Percentiles rank a stretch among this genome's conserved stretches.
phyloP scores from a whole-genome alignment of 352 stramenopile genomes.

The Phytophthora boehmeriae region DNA sequence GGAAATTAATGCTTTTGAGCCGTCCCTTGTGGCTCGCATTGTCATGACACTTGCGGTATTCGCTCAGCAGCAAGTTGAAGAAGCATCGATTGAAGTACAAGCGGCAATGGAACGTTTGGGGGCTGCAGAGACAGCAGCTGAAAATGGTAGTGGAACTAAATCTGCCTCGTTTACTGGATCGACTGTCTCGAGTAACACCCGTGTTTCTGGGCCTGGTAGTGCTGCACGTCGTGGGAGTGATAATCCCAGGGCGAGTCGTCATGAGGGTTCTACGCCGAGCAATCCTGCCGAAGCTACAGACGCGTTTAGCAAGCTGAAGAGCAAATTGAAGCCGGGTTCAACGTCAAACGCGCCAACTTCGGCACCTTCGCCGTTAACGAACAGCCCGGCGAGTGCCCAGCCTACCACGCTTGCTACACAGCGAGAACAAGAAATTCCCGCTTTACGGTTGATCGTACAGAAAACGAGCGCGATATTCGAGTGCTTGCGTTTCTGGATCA shows the following conservation, averaged over 20 bases:
- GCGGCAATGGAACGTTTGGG: conserved; percentile 69
- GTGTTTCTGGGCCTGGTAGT: conserved; percentile 11
- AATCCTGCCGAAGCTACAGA: conserved; percentile 48
- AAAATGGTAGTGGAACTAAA: conserved; percentile 25
- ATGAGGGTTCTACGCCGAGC: conserved; percentile 35
- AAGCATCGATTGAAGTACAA: conserved; percentile 87
- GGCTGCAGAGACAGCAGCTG: conserved; percentile 19
- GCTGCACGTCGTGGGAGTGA: conserved; percentile 49
- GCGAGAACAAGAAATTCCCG: conserved; percentile 67
- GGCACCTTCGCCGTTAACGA: conserved; percentile 44
- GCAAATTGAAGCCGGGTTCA: conserved; percentile 49
- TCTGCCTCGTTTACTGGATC: conserved; percentile 40
- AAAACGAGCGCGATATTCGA: conserved; percentile 89
- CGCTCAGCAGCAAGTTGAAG: conserved; percentile 87
- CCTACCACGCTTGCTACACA: conserved; percentile 8
- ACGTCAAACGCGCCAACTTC: conserved; percentile 34
- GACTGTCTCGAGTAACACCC: conserved; percentile 28
- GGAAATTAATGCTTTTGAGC: conserved; percentile 70
- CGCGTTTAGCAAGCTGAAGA: conserved; percentile 77
- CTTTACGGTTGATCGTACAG: conserved; percentile 75
- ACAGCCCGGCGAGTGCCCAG: conserved; percentile 26
- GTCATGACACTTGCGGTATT: conserved; percentile 89
- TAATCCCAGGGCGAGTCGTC: conserved; percentile 46
- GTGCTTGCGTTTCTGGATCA: conserved; percentile 86
- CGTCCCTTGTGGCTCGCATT: conserved; percentile 75